Evolutionary conservation across 164 flowering plant species (phyloP).

Genomic region (Magnolia sinica): DNA sequence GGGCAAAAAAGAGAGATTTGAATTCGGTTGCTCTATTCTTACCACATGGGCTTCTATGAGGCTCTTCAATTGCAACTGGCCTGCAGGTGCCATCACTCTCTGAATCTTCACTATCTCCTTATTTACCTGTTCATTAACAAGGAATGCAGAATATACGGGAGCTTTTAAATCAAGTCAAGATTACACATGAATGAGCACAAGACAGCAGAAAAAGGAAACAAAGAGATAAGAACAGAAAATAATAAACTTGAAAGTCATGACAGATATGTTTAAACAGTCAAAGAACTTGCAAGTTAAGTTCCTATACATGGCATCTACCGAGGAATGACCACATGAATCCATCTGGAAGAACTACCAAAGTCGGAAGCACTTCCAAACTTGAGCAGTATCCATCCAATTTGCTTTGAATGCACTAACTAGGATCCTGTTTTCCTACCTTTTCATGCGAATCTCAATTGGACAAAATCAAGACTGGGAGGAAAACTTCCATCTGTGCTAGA

Average conservation of each 20-base stretch:
- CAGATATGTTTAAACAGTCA: not conserved
- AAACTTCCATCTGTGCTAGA: too few relatives aligned
- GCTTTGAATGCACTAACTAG: too few relatives aligned
- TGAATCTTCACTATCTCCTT: slow-evolving; percentile 95
- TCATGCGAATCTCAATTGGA: too few relatives aligned
- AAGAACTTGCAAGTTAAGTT: not conserved
- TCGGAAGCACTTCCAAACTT: too few relatives aligned
- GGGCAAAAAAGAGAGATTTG: not conserved
- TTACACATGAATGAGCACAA: not conserved
- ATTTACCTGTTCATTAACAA: slow-evolving; percentile 53
- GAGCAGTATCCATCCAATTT: too few relatives aligned
- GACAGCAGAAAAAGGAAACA: not conserved
- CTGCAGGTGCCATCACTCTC: slow-evolving; percentile 85
- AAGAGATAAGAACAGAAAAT: not conserved
- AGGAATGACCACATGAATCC: too few relatives aligned
- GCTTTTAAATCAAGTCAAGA: not conserved
- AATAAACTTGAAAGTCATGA: too few relatives aligned
- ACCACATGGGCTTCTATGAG: slow-evolving; percentile 96
- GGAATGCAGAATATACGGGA: not conserved
- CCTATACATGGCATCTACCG: too few relatives aligned
- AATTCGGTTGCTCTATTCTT: slow-evolving; percentile 26
- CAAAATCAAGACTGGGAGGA: too few relatives aligned
- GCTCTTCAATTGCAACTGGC: slow-evolving; percentile 89
- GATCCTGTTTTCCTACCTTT: too few relatives aligned
- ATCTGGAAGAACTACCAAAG: too few relatives aligned